A percentile compares a stretch with the other conserved stretches of the same genome.
phyloP scores from a whole-genome alignment of 2,329 filamentous ascomycete species.

The Colletotrichum sp. region DNA sequence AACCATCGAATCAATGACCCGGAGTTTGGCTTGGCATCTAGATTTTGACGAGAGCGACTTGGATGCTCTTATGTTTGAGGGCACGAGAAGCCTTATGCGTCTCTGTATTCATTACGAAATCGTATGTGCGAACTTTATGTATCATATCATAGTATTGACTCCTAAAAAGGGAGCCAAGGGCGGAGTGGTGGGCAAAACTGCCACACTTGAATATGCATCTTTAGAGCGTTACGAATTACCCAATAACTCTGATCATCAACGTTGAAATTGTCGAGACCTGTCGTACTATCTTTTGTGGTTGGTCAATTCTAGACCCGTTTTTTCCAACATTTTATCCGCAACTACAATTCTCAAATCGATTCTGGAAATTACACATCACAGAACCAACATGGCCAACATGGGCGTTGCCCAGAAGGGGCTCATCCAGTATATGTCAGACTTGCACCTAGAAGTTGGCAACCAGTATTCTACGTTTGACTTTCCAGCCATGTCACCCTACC shows the following conservation, averaged over 20 bases:
- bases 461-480: conserved; percentile 49
- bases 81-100: not conserved
- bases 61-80: conserved; percentile 1
- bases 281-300: not conserved
- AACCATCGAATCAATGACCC: not conserved
- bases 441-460: conserved; percentile 52
- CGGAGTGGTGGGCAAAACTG: not conserved
- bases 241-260: not conserved
- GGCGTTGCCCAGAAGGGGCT: not conserved
- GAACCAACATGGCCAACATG: not conserved
- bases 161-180: not conserved
- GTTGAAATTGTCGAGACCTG: not conserved
- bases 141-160: conserved; percentile 7
- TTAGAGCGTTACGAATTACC: not conserved
- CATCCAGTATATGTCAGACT: conserved; percentile 54
- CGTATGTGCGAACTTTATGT: conserved; percentile 11
- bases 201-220: not conserved
- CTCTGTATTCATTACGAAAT: conserved; percentile 14
- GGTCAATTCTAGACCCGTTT: not conserved
- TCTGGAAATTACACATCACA: not conserved
- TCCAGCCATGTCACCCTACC: conserved; percentile 41
- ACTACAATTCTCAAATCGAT: not conserved
- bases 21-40: conserved; percentile 19
- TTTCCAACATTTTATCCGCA: not conserved
- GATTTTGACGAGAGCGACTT: conserved; percentile 12